Evolutionary conservation across 1,284 basidiomycete species (phyloP).

Genomic region (Xerocomus amazonicus): DNA sequence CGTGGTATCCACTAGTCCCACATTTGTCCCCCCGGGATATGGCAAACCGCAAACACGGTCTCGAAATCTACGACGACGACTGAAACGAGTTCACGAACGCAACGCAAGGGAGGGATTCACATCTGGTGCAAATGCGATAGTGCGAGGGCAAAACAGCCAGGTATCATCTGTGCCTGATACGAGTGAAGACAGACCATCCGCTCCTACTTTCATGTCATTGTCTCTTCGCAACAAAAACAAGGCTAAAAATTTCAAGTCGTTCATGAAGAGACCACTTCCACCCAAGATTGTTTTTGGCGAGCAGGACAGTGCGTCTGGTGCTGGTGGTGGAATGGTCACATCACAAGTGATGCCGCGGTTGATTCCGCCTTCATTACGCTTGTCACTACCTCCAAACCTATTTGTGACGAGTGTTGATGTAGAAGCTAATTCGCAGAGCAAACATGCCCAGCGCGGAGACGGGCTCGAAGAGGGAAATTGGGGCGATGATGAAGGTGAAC

Average conservation of each 20-base stretch:
- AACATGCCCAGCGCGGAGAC: slow-evolving; percentile 6
- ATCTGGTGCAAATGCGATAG: slow-evolving; percentile 37
- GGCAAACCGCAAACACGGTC: slow-evolving; percentile 65
- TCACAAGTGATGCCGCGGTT: slow-evolving; percentile 34
- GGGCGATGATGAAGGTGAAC: not conserved
- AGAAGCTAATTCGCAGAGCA: slow-evolving; percentile 24
- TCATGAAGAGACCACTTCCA: slow-evolving; percentile 45
- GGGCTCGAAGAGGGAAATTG: not conserved
- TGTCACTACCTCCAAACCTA: slow-evolving; percentile 28
- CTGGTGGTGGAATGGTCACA: not conserved
- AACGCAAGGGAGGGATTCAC: slow-evolving; percentile 15
- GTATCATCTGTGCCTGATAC: not conserved
- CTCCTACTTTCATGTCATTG: slow-evolving; percentile 27
- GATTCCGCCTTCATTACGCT: slow-evolving; percentile 52
- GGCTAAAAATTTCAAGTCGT: slow-evolving; percentile 58
- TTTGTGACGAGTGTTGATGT: slow-evolving; percentile 36
- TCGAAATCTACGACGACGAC: slow-evolving; percentile 62
- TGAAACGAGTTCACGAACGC: slow-evolving; percentile 41
- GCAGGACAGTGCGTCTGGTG: slow-evolving; percentile 18
- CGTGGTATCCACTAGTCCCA: slow-evolving; percentile 1
- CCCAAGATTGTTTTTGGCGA: slow-evolving; percentile 57
- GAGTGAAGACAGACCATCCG: not conserved
- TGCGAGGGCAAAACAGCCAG: not conserved
- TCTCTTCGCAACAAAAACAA: slow-evolving; percentile 73
- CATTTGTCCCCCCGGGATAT: slow-evolving; percentile 53